Evolutionary conservation across 2,329 filamentous ascomycete genomes (phyloP).

Genomic region (Phaeosphaeria sp.): DNA sequence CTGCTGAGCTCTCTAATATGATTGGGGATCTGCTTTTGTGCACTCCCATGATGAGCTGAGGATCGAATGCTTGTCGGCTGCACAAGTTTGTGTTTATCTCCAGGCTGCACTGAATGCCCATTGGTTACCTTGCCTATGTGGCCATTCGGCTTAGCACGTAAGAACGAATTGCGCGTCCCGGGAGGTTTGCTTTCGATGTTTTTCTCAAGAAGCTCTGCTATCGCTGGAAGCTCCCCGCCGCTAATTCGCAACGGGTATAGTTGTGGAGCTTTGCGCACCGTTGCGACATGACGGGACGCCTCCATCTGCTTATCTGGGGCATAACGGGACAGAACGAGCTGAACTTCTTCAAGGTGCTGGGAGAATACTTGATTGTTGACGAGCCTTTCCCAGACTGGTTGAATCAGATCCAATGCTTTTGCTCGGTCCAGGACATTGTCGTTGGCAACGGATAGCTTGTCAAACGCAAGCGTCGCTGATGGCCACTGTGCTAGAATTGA

Average conservation of each 20-base stretch:
- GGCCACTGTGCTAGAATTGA: constrained; percentile 51
- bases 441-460: constrained; percentile 36
- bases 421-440: constrained; percentile 42
- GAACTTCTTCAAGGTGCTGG: constrained; percentile 53
- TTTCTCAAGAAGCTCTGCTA: background rate
- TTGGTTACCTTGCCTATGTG: background rate
- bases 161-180: background rate
- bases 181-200: background rate
- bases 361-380: constrained; percentile 58
- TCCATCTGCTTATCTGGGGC: background rate
- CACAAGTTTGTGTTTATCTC: background rate
- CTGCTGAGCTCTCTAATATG: constrained; percentile 10
- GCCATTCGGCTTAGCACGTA: background rate
- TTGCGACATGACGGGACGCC: background rate
- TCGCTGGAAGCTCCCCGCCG: background rate
- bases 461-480: constrained; percentile 39
- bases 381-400: constrained; percentile 57
- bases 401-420: constrained; percentile 50
- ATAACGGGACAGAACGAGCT: constrained; percentile 40
- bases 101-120: background rate
- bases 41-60: background rate
- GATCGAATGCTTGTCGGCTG: background rate
- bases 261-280: too few species aligned
- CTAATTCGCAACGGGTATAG: background rate
- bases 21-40: background rate